These are phyloP conservation scores for Penicillium sp. DNA, from an alignment of 2,329 filamentous ascomycete species.

Conservation along the genomic window DNA sequence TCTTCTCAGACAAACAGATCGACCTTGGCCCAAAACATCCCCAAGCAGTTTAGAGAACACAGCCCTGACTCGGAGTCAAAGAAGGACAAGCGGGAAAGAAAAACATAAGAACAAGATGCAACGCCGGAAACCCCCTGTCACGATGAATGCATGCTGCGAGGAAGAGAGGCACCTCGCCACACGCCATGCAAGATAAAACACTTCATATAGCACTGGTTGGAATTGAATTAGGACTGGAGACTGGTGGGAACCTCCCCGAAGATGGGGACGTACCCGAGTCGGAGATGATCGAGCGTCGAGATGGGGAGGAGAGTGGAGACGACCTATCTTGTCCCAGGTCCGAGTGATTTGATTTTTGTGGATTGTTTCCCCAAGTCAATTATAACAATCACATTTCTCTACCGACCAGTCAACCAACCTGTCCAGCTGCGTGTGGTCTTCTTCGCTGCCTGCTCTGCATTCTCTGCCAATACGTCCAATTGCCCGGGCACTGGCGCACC, in stretches of 20 bases:
- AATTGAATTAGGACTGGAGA: background rate
- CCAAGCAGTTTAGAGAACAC: slow-evolving; percentile 28
- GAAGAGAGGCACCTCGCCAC: slow-evolving; percentile 18
- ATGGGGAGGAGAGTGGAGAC: slow-evolving; percentile 3
- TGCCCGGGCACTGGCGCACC: slow-evolving; percentile 30
- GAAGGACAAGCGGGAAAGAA: slow-evolving; percentile 16
- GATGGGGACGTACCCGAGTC: background rate
- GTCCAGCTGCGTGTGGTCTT: slow-evolving; percentile 44
- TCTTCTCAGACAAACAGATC: background rate
- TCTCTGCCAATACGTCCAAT: slow-evolving; percentile 42
- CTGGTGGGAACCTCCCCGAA: background rate
- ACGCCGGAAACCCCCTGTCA: slow-evolving; percentile 40
- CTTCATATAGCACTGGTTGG: slow-evolving; percentile 6
- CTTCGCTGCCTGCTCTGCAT: slow-evolving; percentile 42
- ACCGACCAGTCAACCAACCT: slow-evolving; percentile 46
- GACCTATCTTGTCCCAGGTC: slow-evolving; percentile 1
- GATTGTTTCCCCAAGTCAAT: slow-evolving; percentile 4
- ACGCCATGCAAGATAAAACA: slow-evolving; percentile 30
- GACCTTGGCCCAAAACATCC: slow-evolving; percentile 6
- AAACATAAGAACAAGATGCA: slow-evolving; percentile 23
- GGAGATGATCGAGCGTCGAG: slow-evolving; percentile 6
- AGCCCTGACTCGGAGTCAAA: slow-evolving; percentile 17
- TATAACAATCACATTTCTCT: slow-evolving; percentile 11
- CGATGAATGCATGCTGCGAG: slow-evolving; percentile 30
- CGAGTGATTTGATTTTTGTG: slow-evolving; percentile 2